A percentile compares a stretch with the other conserved stretches of the same genome.
Evolutionary conservation across 805 yeast genomes (phyloP).

Genomic region (Sugiyamaella floridensis): DNA sequence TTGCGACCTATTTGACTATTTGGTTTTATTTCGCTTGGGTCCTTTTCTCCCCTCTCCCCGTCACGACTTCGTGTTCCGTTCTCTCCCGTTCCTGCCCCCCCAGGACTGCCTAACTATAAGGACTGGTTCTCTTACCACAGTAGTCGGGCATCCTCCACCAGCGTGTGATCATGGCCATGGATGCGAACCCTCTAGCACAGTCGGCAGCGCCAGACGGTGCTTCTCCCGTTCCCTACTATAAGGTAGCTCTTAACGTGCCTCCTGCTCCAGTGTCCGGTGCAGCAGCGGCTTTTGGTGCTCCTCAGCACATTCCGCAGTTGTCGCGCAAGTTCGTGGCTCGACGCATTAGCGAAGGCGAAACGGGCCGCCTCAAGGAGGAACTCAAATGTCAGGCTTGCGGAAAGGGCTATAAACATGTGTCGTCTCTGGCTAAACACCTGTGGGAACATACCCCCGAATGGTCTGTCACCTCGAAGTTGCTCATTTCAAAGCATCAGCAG

Average conservation of each 20-base stretch:
- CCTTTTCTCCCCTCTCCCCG: too few relatives aligned
- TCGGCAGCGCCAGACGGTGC: background rate
- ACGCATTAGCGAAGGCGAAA: conserved; percentile 78
- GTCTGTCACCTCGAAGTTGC: conserved; percentile 74
- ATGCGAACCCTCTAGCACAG: background rate
- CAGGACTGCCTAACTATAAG: background rate
- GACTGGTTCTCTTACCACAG: background rate
- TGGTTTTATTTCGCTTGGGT: too few relatives aligned
- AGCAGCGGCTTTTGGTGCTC: background rate
- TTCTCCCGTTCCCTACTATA: conserved; percentile 3
- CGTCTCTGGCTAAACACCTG: conserved; percentile 78
- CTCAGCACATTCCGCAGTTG: conserved; percentile 13
- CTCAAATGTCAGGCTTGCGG: conserved; percentile 87
- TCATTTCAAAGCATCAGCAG: conserved; percentile 82
- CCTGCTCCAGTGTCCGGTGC: background rate
- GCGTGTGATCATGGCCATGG: background rate
- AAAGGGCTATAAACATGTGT: conserved; percentile 82
- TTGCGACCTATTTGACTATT: too few relatives aligned
- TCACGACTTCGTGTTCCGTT: background rate
- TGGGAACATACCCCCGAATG: conserved; percentile 97
- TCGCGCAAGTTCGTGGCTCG: conserved; percentile 62
- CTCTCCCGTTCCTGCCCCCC: background rate
- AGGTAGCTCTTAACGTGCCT: conserved; percentile 2
- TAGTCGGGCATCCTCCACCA: background rate
- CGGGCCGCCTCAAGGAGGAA: conserved; percentile 77